A percentile compares a stretch with the other conserved stretches of the same genome.
phyloP scores from a whole-genome alignment of 768 basidiomycete species.

The Tulasnella sp. region DNA sequence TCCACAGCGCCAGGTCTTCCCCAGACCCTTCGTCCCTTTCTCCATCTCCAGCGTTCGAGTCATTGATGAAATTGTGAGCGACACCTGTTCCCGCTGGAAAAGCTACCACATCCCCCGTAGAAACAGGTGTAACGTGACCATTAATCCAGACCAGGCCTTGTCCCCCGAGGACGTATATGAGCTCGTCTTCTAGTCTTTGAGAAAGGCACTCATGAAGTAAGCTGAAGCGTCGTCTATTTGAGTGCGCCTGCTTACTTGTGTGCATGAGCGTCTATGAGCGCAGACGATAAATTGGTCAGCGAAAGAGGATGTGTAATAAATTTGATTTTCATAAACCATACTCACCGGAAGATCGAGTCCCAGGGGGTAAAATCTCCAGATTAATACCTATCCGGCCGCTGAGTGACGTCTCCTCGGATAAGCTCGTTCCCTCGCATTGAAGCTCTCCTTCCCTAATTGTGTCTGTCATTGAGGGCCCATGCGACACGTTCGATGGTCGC shows the following conservation, averaged over 20 bases:
- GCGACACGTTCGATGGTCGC: conserved; percentile 19
- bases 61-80: conserved; percentile 21
- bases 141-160: conserved; percentile 20
- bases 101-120: conserved; percentile 18
- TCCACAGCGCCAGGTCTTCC: conserved; percentile 19
- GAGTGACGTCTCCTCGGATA: conserved; percentile 19
- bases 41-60: conserved; percentile 19
- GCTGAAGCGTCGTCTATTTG: neutral
- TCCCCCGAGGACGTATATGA: conserved; percentile 19
- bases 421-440: conserved; percentile 19
- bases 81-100: conserved; percentile 21
- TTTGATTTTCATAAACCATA: neutral
- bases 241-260: neutral
- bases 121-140: conserved; percentile 16
- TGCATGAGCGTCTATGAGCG: conserved; percentile 11
- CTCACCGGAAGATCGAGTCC: conserved; percentile 20
- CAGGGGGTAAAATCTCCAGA: conserved; percentile 20
- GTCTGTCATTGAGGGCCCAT: conserved; percentile 13
- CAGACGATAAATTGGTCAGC: neutral
- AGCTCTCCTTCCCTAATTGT: conserved; percentile 19
- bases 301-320: neutral
- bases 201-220: conserved; percentile 15
- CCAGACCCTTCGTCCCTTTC: conserved; percentile 8
- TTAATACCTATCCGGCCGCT: conserved; percentile 19
- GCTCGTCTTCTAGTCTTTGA: conserved; percentile 19